phyloP scores from a whole-genome alignment of 352 stramenopile genomes.

The Poterioochromonas sp. region DNA sequence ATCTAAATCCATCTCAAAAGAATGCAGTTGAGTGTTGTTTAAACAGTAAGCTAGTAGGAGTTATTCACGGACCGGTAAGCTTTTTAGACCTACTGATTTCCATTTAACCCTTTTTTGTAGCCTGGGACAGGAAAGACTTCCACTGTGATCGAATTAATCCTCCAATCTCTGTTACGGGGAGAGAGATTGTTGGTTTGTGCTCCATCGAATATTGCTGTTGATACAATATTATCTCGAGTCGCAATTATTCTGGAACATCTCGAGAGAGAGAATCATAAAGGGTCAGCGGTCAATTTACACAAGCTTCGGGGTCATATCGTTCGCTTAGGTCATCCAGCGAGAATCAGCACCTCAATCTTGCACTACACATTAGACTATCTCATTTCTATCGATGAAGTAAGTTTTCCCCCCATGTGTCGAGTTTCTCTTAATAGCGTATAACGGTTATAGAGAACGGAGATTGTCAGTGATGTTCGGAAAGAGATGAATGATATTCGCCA shows the following conservation, averaged over 20 bases:
- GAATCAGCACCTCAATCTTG: slow-evolving; percentile 75
- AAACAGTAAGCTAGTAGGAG: neutral
- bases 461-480: slow-evolving; percentile 84
- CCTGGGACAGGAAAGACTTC: slow-evolving; percentile 84
- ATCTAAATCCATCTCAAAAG: neutral
- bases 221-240: slow-evolving; percentile 92
- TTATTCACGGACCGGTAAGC: slow-evolving; percentile 22
- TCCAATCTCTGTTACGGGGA: slow-evolving; percentile 70
- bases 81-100: neutral
- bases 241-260: slow-evolving; percentile 45
- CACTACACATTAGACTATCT: slow-evolving; percentile 84
- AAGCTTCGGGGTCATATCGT: slow-evolving; percentile 48
- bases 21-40: neutral
- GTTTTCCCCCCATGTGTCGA: neutral
- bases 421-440: neutral
- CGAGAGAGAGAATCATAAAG: neutral
- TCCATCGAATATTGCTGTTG: slow-evolving; percentile 94
- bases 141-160: slow-evolving; percentile 90
- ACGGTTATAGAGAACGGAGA: slow-evolving; percentile 64
- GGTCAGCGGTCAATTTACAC: neutral
- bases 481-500: slow-evolving; percentile 59
- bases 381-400: slow-evolving; percentile 68
- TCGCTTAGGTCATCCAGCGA: slow-evolving; percentile 84
- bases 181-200: slow-evolving; percentile 88
- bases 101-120: slow-evolving; percentile 40